Evolutionary conservation across 805 yeast species (phyloP).

Genomic region (Maudiozyma turicensis): DNA sequence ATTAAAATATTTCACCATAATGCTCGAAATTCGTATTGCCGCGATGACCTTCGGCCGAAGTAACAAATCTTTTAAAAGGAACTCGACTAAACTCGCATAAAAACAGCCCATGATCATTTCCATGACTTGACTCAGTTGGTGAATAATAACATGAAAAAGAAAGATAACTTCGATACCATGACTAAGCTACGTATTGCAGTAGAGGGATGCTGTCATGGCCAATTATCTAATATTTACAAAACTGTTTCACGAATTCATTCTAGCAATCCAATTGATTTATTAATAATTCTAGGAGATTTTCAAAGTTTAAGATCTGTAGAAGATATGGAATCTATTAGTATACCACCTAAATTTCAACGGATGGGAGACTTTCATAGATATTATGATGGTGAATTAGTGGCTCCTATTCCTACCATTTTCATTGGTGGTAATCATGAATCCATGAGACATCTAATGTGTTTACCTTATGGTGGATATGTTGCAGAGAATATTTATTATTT

Average conservation of each 20-base stretch:
- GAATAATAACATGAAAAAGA: too few relatives aligned
- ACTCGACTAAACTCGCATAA: too few relatives aligned
- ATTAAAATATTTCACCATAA: too few relatives aligned
- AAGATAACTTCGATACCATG: slow-evolving; percentile 3
- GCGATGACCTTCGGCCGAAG: too few relatives aligned
- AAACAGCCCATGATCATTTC: too few relatives aligned
- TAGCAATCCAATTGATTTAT: slow-evolving; percentile 37
- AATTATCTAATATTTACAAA: slow-evolving; percentile 48
- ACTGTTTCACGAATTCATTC: slow-evolving; percentile 20
- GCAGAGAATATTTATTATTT: slow-evolving; percentile 79
- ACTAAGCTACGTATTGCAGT: slow-evolving; percentile 43
- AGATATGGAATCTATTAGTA: slow-evolving; percentile 63
- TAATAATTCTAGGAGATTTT: slow-evolving; percentile 86
- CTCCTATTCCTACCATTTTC: slow-evolving; percentile 72
- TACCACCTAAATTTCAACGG: slow-evolving; percentile 65
- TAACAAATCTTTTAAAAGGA: too few relatives aligned
- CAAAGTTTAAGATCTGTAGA: slow-evolving; percentile 59
- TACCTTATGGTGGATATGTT: slow-evolving; percentile 86
- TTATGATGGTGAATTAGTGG: slow-evolving; percentile 45
- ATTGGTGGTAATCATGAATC: slow-evolving; percentile 96
- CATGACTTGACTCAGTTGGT: too few relatives aligned
- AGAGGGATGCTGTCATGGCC: slow-evolving; percentile 90
- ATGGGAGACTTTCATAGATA: slow-evolving; percentile 77
- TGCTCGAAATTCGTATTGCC: too few relatives aligned
- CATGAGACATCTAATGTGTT: slow-evolving; percentile 61